Conservation (phyloP, 202 grass and related monocot genomes). For the Zoysia matrella region DNA sequence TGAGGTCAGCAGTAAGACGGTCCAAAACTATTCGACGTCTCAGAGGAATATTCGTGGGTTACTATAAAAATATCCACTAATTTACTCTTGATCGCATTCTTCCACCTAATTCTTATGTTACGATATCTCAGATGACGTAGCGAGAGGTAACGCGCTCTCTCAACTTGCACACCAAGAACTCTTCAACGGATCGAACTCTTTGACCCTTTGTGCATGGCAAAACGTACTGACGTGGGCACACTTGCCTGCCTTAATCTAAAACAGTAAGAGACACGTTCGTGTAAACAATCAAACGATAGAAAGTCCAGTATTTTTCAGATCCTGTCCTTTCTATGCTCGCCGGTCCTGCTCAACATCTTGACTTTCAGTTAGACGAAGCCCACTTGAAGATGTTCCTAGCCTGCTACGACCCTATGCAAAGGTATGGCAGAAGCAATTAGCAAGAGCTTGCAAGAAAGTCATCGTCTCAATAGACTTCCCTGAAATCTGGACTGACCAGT, state of each 20-base stretch:
- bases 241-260: background rate
- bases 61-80: constrained; percentile 3
- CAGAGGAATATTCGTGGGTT: background rate
- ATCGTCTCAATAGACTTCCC: constrained; percentile 15
- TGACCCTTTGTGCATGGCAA: background rate
- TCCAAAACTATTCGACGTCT: background rate
- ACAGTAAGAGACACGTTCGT: background rate
- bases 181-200: constrained; percentile 24
- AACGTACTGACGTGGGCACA: background rate
- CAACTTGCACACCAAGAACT: constrained; percentile 5
- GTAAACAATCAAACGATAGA: background rate
- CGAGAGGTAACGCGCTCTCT: background rate
- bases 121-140: constrained; percentile 8
- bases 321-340: background rate
- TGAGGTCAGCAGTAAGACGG: background rate
- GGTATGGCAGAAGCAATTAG: no score
- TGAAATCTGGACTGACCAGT: constrained; percentile 3
- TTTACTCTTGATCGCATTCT: constrained; percentile 28
- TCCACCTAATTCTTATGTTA: constrained; percentile 10
- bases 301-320: constrained; percentile 1
- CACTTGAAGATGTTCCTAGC: background rate
- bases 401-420: background rate
- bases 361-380: constrained; percentile 39
- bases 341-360: constrained; percentile 23
- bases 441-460: constrained; percentile 29